A percentile compares a stretch with the other conserved stretches of the same genome.
Evolutionary conservation across 2,329 filamentous ascomycete species (phyloP).

Genomic region (Cercospora zeae-maydis): DNA sequence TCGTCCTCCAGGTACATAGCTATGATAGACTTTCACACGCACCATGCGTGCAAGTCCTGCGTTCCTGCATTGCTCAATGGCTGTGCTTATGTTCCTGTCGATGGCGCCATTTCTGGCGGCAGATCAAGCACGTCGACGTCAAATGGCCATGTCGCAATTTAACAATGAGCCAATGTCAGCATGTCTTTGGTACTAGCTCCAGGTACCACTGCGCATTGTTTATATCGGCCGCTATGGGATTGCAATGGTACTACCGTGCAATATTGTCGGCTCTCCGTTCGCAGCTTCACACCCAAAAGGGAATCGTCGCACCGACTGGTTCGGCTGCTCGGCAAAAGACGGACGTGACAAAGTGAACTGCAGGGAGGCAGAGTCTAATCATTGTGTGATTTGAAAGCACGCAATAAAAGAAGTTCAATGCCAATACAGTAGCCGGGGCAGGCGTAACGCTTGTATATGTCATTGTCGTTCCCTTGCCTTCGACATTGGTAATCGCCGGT

Average conservation of each 20-base stretch:
- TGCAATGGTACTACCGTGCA: background rate
- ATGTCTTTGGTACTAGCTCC: background rate
- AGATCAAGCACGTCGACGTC: background rate
- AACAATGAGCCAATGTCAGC: background rate
- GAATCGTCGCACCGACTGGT: background rate
- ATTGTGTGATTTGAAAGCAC: slow-evolving; percentile 6
- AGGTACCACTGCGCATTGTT: background rate
- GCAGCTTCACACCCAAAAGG: background rate
- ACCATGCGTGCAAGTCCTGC: background rate
- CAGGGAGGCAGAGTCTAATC: background rate
- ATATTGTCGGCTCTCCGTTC: background rate
- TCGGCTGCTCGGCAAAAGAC: background rate
- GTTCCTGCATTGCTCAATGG: background rate
- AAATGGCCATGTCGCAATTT: background rate
- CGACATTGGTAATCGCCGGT: slow-evolving; percentile 7
- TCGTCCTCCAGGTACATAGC: background rate
- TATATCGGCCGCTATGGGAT: background rate
- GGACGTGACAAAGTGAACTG: slow-evolving; percentile 3
- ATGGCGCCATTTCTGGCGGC: background rate
- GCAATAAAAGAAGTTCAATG: slow-evolving; percentile 3
- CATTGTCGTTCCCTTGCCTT: slow-evolving; percentile 1
- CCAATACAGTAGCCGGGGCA: background rate
- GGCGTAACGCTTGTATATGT: background rate
- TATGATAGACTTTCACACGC: background rate
- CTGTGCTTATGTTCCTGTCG: background rate